These are phyloP conservation scores for Candida ortonii DNA, from an alignment of 805 yeast genomes.

Conservation along the genomic window DNA sequence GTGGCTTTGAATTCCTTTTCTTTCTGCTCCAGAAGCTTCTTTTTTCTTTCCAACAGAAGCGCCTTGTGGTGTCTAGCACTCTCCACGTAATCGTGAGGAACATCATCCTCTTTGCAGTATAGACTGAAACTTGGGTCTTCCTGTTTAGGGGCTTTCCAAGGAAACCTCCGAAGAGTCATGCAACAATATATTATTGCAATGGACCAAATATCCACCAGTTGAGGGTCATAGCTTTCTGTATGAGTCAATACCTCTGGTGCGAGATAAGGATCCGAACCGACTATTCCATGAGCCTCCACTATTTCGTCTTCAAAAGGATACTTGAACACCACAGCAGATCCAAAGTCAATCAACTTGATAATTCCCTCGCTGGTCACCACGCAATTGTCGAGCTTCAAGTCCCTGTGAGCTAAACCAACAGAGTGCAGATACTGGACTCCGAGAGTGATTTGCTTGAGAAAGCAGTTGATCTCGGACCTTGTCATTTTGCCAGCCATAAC, in stretches of 20 bases:
- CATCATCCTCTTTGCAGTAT: slow-evolving; percentile 65
- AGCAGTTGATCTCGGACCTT: slow-evolving; percentile 78
- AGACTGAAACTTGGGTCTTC: slow-evolving; percentile 69
- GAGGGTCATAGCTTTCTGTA: slow-evolving; percentile 64
- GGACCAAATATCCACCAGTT: slow-evolving; percentile 81
- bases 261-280: slow-evolving; percentile 82
- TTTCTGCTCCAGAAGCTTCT: slow-evolving; percentile 38
- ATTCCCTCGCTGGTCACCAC: slow-evolving; percentile 73
- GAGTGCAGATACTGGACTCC: slow-evolving; percentile 75
- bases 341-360: slow-evolving; percentile 76
- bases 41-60: slow-evolving; percentile 56
- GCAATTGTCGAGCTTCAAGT: slow-evolving; percentile 79
- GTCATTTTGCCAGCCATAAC: slow-evolving; percentile 86
- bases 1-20: slow-evolving; percentile 20
- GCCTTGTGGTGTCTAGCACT: slow-evolving; percentile 72
- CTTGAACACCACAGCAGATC: slow-evolving; percentile 77
- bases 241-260: slow-evolving; percentile 73
- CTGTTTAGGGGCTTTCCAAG: slow-evolving; percentile 79
- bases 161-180: slow-evolving; percentile 80
- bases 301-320: slow-evolving; percentile 65
- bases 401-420: slow-evolving; percentile 80
- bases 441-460: slow-evolving; percentile 66
- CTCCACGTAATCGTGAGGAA: slow-evolving; percentile 69
- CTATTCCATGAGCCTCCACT: slow-evolving; percentile 69
- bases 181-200: slow-evolving; percentile 82